These are phyloP conservation scores for Suhomyces bribrorum DNA, from an alignment of 1,139 yeast genomes.

Conservation along the genomic window DNA sequence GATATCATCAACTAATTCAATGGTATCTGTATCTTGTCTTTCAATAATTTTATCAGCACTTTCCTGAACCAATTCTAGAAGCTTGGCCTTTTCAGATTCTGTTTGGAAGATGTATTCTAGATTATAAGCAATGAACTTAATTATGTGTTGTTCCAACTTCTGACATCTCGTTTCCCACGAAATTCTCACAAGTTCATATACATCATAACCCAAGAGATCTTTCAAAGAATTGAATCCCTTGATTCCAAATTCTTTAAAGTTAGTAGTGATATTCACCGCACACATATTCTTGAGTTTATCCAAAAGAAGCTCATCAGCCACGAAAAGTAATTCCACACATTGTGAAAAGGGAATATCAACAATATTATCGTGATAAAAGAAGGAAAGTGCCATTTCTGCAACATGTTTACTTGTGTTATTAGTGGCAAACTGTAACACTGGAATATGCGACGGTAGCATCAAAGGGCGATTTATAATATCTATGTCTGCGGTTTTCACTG, in stretches of 20 bases:
- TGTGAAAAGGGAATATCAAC: slow-evolving; percentile 46
- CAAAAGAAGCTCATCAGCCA: slow-evolving; percentile 63
- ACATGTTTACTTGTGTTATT: slow-evolving; percentile 34
- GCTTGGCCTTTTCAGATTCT: slow-evolving; percentile 24
- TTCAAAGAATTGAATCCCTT: slow-evolving; percentile 24
- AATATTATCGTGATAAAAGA: slow-evolving; percentile 62
- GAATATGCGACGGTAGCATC: slow-evolving; percentile 25
- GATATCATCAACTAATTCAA: slow-evolving; percentile 77
- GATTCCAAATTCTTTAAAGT: slow-evolving; percentile 23
- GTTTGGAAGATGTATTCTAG: slow-evolving; percentile 39
- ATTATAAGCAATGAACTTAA: slow-evolving; percentile 57
- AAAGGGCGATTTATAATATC: slow-evolving; percentile 25
- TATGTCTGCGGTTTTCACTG: slow-evolving; percentile 8
- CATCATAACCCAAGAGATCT: slow-evolving; percentile 32
- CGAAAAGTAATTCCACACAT: slow-evolving; percentile 56
- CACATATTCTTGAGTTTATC: slow-evolving; percentile 68
- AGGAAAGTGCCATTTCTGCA: slow-evolving; percentile 56
- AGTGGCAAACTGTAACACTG: slow-evolving; percentile 32
- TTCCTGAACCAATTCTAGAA: slow-evolving; percentile 30
- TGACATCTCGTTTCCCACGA: slow-evolving; percentile 72
- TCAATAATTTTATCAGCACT: slow-evolving; percentile 60
- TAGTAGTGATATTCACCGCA: slow-evolving; percentile 57
- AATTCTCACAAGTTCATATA: slow-evolving; percentile 59
- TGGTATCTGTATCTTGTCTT: slow-evolving; percentile 76
- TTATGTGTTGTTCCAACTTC: slow-evolving; percentile 63